These are phyloP conservation scores for Metarhizium sp. DNA, from an alignment of 2,329 filamentous ascomycete genomes.

Conservation along the genomic window DNA sequence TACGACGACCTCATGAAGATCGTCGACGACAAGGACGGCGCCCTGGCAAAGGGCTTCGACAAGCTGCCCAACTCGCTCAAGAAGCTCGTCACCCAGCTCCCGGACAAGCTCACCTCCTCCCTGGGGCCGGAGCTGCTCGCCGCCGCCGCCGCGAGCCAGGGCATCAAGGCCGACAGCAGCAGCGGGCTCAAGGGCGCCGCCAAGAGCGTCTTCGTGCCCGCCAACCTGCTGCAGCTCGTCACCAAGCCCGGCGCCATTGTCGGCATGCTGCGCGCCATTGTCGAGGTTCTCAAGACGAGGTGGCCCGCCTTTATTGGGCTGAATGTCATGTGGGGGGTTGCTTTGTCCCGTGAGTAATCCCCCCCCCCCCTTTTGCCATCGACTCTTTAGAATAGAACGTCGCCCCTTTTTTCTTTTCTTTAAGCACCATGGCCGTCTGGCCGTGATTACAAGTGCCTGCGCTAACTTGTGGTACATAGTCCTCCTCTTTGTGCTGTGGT, in stretches of 20 bases:
- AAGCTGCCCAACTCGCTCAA: constrained; percentile 70
- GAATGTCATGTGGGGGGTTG: constrained; percentile 84
- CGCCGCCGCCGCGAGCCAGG: constrained; percentile 66
- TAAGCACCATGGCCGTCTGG: neutral
- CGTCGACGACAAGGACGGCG: constrained; percentile 51
- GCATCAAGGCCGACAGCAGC: constrained; percentile 44
- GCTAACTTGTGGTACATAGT: constrained; percentile 38
- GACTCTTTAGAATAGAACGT: too few species aligned
- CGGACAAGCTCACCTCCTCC: constrained; percentile 66
- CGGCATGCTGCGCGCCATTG: constrained; percentile 78
- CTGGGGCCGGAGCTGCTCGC: constrained; percentile 78
- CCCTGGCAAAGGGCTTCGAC: constrained; percentile 50
- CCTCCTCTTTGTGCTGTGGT: constrained; percentile 91
- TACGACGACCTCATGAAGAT: constrained; percentile 72
- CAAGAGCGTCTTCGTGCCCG: constrained; percentile 59
- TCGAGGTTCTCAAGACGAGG: constrained; percentile 75
- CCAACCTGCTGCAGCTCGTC: constrained; percentile 68
- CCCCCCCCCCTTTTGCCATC: neutral
- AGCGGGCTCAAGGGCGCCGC: constrained; percentile 52
- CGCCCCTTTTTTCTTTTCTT: neutral
- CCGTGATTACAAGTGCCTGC: neutral
- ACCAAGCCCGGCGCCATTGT: constrained; percentile 82
- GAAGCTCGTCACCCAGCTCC: constrained; percentile 77
- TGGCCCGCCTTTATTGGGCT: constrained; percentile 90
- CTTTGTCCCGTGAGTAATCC: constrained; percentile 64